Evolutionary conservation across 176 grass and related monocot genomes (phyloP), one percentile per base, ranked within the genome.

Genomic region (Bromus sterilis): DNA sequence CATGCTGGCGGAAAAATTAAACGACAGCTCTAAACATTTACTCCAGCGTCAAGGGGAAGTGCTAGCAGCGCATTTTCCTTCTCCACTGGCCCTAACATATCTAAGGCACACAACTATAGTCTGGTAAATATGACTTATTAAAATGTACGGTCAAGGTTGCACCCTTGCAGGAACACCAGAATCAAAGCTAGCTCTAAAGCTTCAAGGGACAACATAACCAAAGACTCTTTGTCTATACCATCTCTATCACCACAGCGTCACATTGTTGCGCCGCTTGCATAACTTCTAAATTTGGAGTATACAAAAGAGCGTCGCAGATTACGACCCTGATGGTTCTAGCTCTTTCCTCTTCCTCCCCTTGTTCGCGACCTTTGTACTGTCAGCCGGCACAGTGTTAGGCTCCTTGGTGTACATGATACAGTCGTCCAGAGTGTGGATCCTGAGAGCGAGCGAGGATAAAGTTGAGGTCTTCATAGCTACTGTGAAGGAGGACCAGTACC

Each of bases 401-500:
- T 91, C 89, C 68, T 95, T 95, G 24, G 13, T 55, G 55, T 99
- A 93, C 79, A 99, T 80, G 63, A 99, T 83, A 76, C 83, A 95
- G 69, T 91, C 84, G 35, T 99, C 96, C 1, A 99, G 96, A 57
- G 93, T 90, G 67, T 95, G 95, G 43, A 99, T 87, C 59, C 91
- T 81, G 30, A 95, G 90, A 9, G 93, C 87, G 1, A 99, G 93
- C 0, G 96, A 91, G 35, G 96, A 87, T 80, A 99, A 14, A 23
- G 89, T 93, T 80, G 96, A 78, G 21, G 93, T 91, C 79, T 89
- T 99, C 29, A 88, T 85, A 46, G 96, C 93, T 66, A 91, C 96
- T 33, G 88, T 95, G 58, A 93, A 88, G 71, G 88, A 95, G 41
- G 93, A 99, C 96, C 96, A 99, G 89, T 93, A 93, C 90, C 90